phyloP scores from a whole-genome alignment of 1,139 yeast species.

The Arxiozyma heterogenica region DNA sequence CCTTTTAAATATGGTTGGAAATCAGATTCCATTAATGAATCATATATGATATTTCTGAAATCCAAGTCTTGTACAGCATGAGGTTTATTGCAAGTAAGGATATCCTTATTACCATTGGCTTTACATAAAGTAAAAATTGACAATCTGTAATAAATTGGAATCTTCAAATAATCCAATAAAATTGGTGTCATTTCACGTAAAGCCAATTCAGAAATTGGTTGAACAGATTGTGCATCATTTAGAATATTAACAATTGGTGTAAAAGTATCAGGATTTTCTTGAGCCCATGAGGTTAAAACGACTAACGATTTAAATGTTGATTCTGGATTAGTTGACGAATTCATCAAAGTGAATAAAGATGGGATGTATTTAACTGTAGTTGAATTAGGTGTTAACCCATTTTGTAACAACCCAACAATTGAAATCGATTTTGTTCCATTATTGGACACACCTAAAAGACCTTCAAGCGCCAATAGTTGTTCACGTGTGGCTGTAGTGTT shows the following conservation, averaged over 20 bases:
- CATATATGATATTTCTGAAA: slow-evolving; percentile 23
- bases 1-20: slow-evolving; percentile 27
- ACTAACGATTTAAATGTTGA: slow-evolving; percentile 22
- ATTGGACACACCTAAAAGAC: slow-evolving; percentile 18
- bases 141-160: slow-evolving; percentile 24
- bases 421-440: slow-evolving; percentile 20
- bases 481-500: slow-evolving; percentile 18
- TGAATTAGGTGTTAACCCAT: slow-evolving; percentile 15
- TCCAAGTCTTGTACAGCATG: slow-evolving; percentile 28
- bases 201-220: slow-evolving; percentile 16
- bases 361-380: slow-evolving; percentile 18
- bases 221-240: slow-evolving; percentile 13
- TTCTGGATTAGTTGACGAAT: slow-evolving; percentile 23
- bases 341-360: slow-evolving; percentile 19
- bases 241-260: slow-evolving; percentile 21
- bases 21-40: slow-evolving; percentile 23
- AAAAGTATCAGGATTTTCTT: slow-evolving; percentile 22
- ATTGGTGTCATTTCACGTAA: slow-evolving; percentile 21
- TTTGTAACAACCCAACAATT: slow-evolving; percentile 9
- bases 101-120: slow-evolving; percentile 17
- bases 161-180: slow-evolving; percentile 20
- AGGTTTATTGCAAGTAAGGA: slow-evolving; percentile 20
- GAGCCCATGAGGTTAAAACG: slow-evolving; percentile 25
- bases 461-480: slow-evolving; percentile 19
- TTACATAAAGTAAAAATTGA: slow-evolving; percentile 28